These are phyloP conservation scores for Lyophyllum semitale DNA, from an alignment of 768 basidiomycete species.

Conservation along the genomic window DNA sequence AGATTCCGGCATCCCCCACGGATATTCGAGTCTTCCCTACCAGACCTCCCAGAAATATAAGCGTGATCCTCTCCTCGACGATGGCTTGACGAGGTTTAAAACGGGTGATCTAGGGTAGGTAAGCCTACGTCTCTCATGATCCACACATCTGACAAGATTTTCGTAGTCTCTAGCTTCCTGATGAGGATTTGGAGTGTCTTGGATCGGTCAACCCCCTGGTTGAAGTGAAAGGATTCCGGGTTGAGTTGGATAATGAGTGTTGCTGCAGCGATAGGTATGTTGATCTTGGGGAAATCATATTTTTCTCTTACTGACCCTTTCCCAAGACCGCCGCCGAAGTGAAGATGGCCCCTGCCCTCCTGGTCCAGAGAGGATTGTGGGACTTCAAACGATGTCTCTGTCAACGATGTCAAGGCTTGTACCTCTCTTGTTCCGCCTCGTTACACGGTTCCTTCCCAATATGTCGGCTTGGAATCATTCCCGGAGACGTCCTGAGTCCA, in stretches of 20 bases:
- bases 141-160: neutral
- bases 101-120: conserved; percentile 58
- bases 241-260: conserved; percentile 69
- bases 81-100: conserved; percentile 62
- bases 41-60: conserved; percentile 52
- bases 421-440: conserved; percentile 10
- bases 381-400: conserved; percentile 7
- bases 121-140: neutral
- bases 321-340: conserved; percentile 1
- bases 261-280: conserved; percentile 54
- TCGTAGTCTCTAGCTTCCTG: conserved; percentile 45
- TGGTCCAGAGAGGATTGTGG: conserved; percentile 14
- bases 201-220: conserved; percentile 64
- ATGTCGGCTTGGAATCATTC: conserved; percentile 1
- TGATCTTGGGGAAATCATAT: too few relatives aligned
- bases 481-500: conserved; percentile 7
- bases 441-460: conserved; percentile 10
- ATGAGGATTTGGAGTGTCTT: conserved; percentile 55
- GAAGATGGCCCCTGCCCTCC: conserved; percentile 13
- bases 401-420: conserved; percentile 10
- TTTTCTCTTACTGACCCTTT: neutral
- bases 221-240: conserved; percentile 67
- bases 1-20: conserved; percentile 52
- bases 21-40: conserved; percentile 57
- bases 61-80: conserved; percentile 49